Evolutionary conservation across 2,329 filamentous ascomycete genomes (phyloP).

Genomic region (Sporothrix brunneoviolacea): DNA sequence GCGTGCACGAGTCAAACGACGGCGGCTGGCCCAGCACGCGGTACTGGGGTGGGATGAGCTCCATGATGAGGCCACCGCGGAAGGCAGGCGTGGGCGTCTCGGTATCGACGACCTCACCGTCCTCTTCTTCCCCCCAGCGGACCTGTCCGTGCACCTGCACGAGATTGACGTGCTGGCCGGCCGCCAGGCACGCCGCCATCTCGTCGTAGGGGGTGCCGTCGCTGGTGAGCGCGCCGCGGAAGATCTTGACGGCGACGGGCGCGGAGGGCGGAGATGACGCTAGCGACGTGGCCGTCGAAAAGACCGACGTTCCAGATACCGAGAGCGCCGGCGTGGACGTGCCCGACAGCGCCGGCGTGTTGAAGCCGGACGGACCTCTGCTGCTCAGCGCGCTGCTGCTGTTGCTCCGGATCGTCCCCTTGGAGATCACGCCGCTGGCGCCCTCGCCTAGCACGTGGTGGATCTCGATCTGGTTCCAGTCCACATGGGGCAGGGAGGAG

Average conservation of each 20-base stretch:
- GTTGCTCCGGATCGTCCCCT: conserved; percentile 22
- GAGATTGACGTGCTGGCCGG: conserved; percentile 39
- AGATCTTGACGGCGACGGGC: conserved; percentile 41
- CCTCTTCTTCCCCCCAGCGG: conserved; percentile 11
- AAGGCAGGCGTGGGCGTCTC: conserved; percentile 18
- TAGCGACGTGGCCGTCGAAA: neutral
- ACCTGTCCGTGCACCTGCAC: conserved; percentile 40
- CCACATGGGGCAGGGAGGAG: conserved; percentile 28
- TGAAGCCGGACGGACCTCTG: neutral
- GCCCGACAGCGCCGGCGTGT: conserved; percentile 7
- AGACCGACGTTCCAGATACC: neutral
- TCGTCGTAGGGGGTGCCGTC: conserved; percentile 44
- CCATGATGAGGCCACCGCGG: conserved; percentile 37
- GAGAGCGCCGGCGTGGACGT: conserved; percentile 1
- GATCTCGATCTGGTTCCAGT: conserved; percentile 35
- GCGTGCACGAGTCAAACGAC: conserved; percentile 38
- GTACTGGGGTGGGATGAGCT: conserved; percentile 39
- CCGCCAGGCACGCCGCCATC: conserved; percentile 39
- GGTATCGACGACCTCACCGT: conserved; percentile 26
- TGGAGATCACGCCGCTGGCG: conserved; percentile 40
- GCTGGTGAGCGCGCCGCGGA: conserved; percentile 40
- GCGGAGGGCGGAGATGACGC: neutral
- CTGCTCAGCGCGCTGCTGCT: conserved; percentile 1
- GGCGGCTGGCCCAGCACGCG: conserved; percentile 37
- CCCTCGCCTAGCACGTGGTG: conserved; percentile 37